phyloP scores from a whole-genome alignment of 2,329 filamentous ascomycete genomes.

The Penicillium sp. region DNA sequence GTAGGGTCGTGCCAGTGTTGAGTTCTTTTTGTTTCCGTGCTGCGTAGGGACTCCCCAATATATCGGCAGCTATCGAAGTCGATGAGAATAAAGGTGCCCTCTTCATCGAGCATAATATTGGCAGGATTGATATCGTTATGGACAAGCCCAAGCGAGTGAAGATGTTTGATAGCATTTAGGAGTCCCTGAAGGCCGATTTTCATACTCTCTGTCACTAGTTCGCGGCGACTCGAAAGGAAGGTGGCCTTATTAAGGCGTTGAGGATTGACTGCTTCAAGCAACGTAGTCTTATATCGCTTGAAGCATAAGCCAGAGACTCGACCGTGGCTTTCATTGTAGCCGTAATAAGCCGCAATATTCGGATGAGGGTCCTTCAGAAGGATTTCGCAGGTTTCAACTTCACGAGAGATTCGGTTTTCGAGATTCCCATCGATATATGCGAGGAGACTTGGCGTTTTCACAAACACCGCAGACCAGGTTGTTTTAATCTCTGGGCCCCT shows the following conservation, averaged over 20 bases:
- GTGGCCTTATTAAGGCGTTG: constrained; percentile 10
- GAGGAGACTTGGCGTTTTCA: constrained; percentile 20
- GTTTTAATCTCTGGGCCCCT: neutral
- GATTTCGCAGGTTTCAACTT: constrained; percentile 21
- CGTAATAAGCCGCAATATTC: constrained; percentile 24
- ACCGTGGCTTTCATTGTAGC: constrained; percentile 11
- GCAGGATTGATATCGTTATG: constrained; percentile 28
- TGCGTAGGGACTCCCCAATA: constrained; percentile 13
- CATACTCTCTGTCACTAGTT: constrained; percentile 12
- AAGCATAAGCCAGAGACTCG: constrained; percentile 24
- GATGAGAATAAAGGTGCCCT: constrained; percentile 20
- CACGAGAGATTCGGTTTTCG: constrained; percentile 15
- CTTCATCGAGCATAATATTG: constrained; percentile 28
- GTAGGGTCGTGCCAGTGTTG: constrained; percentile 15
- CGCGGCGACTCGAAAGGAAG: constrained; percentile 17
- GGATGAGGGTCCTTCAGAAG: constrained; percentile 22
- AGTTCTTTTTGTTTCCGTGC: constrained; percentile 15
- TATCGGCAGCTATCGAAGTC: constrained; percentile 28
- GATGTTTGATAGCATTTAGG: constrained; percentile 22
- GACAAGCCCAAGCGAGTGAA: constrained; percentile 24
- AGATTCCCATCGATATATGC: constrained; percentile 12
- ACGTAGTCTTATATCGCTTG: constrained; percentile 16
- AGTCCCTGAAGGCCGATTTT: constrained; percentile 15
- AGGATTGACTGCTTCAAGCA: constrained; percentile 21
- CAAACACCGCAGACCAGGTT: constrained; percentile 16